Evolutionary conservation across 208 protist species (phyloP), one percentile per base, ranked within the genome.

Genomic region (Crithidia expoeki): DNA sequence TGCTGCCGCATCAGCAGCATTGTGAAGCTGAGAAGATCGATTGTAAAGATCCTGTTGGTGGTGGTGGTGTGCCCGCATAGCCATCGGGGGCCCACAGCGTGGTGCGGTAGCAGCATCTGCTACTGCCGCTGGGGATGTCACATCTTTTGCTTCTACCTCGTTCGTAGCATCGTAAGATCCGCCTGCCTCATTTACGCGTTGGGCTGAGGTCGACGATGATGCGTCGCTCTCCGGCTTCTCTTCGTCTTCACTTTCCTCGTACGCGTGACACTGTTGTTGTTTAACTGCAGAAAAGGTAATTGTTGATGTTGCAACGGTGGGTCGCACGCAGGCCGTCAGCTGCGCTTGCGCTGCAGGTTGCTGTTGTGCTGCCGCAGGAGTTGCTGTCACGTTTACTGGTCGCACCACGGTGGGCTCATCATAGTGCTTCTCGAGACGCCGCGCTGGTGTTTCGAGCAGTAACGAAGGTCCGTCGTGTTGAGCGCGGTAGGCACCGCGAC

Each of bases 11-110:
- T 10, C 46, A 50, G 46, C 46, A 23, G 46, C 21, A n/a, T n/a
- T n/a, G n/a, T n/a, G n/a, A n/a, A n/a, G n/a, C n/a, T n/a, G n/a
- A 50, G 46, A 50, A 50, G 46, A 23, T 42, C 19, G 30, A 12
- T 5, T 12, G 4, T 60, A 34, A 4, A 46, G 55, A 30, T 60
- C 33, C 42, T 64, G 42, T 12, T 33, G 33, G 5, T 60, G 55
- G 4, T 23, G 58, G 5, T 38, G 63, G 6, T 33, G 32, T 19
- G 72, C 58, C 10, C 25, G 5, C 30, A 21, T 72, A 16, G 64
- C 57, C n/a, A 25, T 2, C 16, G 52, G 63, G 4, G 66, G 72
- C 25, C 66, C 72, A 9, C 49, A 50, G 27, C 42, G 72, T n/a
- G 49, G 42, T 52, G 40, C 32, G 23, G 6, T 25, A 4, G n/a